Evolutionary conservation across 331 rosid species (phyloP), one percentile per base, ranked within the genome.

Genomic region (Malus hybrid): DNA sequence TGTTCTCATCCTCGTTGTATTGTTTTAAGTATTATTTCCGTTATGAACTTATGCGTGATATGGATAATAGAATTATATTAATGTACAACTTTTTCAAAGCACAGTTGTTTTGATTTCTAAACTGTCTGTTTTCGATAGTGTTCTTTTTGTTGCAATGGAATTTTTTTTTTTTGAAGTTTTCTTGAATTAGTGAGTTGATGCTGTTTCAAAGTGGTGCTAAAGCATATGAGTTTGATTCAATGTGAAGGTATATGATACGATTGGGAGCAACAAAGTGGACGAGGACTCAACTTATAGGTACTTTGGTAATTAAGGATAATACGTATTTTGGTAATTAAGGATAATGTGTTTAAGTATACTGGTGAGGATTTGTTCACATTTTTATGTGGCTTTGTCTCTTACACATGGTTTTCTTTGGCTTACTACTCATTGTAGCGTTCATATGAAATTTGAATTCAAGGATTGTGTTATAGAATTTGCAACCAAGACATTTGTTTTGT

Each of bases 201-300:
- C 69, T 67, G 71, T 29, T 69, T 76, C 42, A 61, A 79, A 71
- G 27, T 80, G 29, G 66, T 72, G 62, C 84, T 87, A 62, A 87
- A 71, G 69, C 65, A 15, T 72, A 34, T 74, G 75, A 72, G 68
- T 78, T 84, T 73, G 64, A 56, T 73, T 65, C 82, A 77, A 82
- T 76, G 33, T 91, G 79, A 80, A 94, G 99, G 99, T 92, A 63
- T 92, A 90, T 83, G 99, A 94, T 86, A 94, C 99, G 59, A 84
- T 89, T 77, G 97, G 97, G 82, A 90, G 86, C 92, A 87, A 70
- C 84, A 91, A 88, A 87, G 93, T 84, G 54, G 99, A 94, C 2
- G 99, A 94, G 66, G 97, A 89, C n/a, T 73, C 84, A 80, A 77
- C 73, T 73, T 72, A 81, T 80, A 85, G 96, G 99, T 86, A 82